phyloP scores from a whole-genome alignment of 768 basidiomycete species.

The Russula vinacea region DNA sequence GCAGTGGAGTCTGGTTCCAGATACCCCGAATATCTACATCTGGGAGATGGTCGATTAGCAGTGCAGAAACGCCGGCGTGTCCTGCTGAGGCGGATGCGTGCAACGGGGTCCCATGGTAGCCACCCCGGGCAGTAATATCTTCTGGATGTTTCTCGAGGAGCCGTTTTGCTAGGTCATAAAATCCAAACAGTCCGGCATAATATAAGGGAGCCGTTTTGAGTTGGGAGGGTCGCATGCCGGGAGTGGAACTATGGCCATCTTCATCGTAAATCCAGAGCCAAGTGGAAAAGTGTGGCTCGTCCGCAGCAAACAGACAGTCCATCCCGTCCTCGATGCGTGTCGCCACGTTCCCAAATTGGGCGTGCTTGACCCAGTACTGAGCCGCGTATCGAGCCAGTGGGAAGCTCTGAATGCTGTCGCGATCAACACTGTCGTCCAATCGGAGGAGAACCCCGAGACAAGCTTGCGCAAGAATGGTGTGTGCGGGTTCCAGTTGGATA shows the following conservation, averaged over 20 bases:
- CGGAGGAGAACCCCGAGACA: background rate
- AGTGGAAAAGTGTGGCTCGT: background rate
- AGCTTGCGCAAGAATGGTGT: background rate
- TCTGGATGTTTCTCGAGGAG: background rate
- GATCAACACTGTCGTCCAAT: background rate
- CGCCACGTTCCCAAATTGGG: background rate
- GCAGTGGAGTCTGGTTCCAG: background rate
- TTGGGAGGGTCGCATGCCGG: background rate
- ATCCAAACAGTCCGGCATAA: background rate
- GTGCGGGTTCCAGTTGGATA: background rate
- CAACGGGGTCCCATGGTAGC: background rate
- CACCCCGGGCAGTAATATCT: background rate
- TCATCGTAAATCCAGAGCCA: background rate
- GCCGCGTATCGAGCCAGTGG: conserved; percentile 4
- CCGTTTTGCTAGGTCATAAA: background rate
- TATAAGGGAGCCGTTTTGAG: background rate
- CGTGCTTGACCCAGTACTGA: conserved; percentile 7
- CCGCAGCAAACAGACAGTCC: conserved; percentile 1
- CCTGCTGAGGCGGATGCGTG: background rate
- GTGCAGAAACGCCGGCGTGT: background rate
- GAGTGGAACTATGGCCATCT: background rate
- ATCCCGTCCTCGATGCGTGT: background rate
- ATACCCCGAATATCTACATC: background rate
- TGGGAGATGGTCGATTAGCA: background rate
- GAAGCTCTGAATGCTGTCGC: background rate